A percentile compares a stretch with the other conserved stretches of the same genome.
Evolutionary conservation across 179 eudicot species (phyloP).

Genomic region (Spergularia azorica): DNA sequence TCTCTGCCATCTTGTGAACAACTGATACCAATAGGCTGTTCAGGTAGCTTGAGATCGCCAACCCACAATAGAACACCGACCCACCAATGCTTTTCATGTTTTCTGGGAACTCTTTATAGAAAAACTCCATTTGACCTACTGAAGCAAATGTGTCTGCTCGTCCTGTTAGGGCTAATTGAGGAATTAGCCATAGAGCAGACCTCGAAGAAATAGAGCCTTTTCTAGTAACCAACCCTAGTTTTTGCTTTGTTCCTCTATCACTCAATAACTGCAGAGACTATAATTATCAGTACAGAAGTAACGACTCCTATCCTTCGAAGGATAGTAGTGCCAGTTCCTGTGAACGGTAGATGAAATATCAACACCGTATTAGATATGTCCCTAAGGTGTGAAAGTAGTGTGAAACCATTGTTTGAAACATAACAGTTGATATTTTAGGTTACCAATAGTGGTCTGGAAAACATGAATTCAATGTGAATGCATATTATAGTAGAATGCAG

Average conservation of each 20-base stretch:
- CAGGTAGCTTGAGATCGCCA: conserved; percentile 49
- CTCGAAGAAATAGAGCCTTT: conserved; percentile 50
- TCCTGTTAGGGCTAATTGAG: conserved; percentile 54
- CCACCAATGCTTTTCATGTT: conserved; percentile 67
- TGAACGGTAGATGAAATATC: conserved; percentile 32
- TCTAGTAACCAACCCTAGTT: conserved; percentile 15
- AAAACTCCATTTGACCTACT: conserved; percentile 58
- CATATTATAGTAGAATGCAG: too few relatives aligned
- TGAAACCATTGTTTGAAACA: conserved; percentile 1
- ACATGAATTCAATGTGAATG: too few relatives aligned
- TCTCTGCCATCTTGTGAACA: conserved; percentile 42
- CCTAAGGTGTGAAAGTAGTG: neutral
- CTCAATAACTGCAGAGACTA: too few relatives aligned
- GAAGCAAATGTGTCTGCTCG: conserved; percentile 48
- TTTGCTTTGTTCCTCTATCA: too few relatives aligned
- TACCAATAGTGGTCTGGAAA: too few relatives aligned
- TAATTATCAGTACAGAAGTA: too few relatives aligned
- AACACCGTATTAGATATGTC: neutral
- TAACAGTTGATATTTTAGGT: too few relatives aligned
- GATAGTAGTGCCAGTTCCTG: conserved; percentile 55
- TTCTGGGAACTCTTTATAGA: conserved; percentile 69
- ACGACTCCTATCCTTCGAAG: conserved; percentile 60
- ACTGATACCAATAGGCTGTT: conserved; percentile 46
- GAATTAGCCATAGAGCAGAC: conserved; percentile 51
- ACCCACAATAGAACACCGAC: conserved; percentile 39